Conservation (phyloP, 2,329 filamentous ascomycete genomes). For the Alternaria consortialis region DNA sequence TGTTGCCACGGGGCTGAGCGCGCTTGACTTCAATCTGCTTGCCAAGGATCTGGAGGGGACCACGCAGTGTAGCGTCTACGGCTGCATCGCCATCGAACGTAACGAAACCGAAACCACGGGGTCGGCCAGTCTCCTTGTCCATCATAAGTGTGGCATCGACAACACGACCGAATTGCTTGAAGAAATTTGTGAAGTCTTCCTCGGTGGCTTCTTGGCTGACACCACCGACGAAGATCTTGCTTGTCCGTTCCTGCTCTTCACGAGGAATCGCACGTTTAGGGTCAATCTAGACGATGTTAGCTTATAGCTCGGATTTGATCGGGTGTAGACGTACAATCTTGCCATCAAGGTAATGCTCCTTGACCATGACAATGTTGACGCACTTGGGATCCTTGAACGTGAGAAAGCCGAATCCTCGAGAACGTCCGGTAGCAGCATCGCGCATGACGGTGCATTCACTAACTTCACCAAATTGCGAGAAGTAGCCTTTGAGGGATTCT, state of each 20-base stretch:
- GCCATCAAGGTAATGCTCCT: slow-evolving; percentile 96
- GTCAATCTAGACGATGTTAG: slow-evolving; percentile 75
- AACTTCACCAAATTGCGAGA: slow-evolving; percentile 97
- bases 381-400: slow-evolving; percentile 98
- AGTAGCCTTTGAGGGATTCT: slow-evolving; percentile 98
- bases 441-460: slow-evolving; percentile 99
- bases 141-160: slow-evolving; percentile 99
- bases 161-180: slow-evolving; percentile 94
- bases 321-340: slow-evolving; percentile 81
- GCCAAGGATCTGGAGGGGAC: slow-evolving; percentile 88
- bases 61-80: slow-evolving; percentile 87
- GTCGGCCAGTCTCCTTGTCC: slow-evolving; percentile 98
- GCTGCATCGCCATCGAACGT: slow-evolving; percentile 97
- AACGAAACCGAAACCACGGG: slow-evolving; percentile 95
- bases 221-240: slow-evolving; percentile 98
- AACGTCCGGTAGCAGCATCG: slow-evolving; percentile 90
- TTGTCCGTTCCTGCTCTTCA: slow-evolving; percentile 97
- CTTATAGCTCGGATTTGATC: slow-evolving; percentile 19
- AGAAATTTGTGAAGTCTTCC: slow-evolving; percentile 95
- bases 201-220: slow-evolving; percentile 98
- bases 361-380: slow-evolving; percentile 99
- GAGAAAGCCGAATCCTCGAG: slow-evolving; percentile 94
- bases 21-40: slow-evolving; percentile 99
- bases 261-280: slow-evolving; percentile 96
- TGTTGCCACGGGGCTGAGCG: slow-evolving; percentile 92